phyloP scores from a whole-genome alignment of 2,329 filamentous ascomycete genomes.

The Alternaria brassicae region DNA sequence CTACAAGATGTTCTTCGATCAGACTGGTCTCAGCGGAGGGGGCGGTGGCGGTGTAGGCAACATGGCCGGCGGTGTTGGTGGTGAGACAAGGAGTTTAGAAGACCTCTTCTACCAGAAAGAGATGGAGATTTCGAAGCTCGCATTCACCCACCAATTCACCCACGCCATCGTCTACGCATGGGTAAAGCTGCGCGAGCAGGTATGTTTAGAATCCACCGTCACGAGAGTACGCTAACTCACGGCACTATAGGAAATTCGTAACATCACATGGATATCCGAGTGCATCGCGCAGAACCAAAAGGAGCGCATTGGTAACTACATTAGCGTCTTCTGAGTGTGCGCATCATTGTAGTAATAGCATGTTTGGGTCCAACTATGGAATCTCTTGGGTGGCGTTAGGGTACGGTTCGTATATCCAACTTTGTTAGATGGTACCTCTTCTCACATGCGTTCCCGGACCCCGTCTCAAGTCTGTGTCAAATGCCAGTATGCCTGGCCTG shows the following conservation, averaged over 20 bases:
- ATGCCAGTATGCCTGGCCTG: background rate
- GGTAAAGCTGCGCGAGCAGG: conserved; percentile 97
- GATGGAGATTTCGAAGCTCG: conserved; percentile 96
- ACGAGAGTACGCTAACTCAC: conserved; percentile 21
- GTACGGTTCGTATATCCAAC: conserved; percentile 42
- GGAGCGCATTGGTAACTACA: conserved; percentile 98
- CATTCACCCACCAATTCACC: conserved; percentile 95
- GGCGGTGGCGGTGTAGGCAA: conserved; percentile 79
- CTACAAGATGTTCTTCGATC: conserved; percentile 96
- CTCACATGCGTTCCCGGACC: background rate
- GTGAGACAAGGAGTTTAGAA: conserved; percentile 88
- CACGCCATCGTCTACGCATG: conserved; percentile 95
- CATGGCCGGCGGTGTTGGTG: conserved; percentile 79
- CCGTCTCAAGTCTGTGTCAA: background rate
- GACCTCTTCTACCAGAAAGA: conserved; percentile 99
- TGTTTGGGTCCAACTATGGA: conserved; percentile 36
- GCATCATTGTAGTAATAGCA: conserved; percentile 33
- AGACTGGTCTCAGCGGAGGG: conserved; percentile 78
- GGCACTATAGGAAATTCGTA: conserved; percentile 83
- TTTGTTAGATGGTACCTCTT: conserved; percentile 30
- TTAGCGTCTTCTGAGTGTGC: conserved; percentile 77
- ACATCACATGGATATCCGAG: conserved; percentile 99
- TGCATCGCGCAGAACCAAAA: conserved; percentile 99
- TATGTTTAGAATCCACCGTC: conserved; percentile 55
- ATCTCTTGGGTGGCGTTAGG: conserved; percentile 38